Evolutionary conservation across 306 rosid genomes (phyloP), one percentile per base, ranked within the genome.

Genomic region (Inga leiocalycina): DNA sequence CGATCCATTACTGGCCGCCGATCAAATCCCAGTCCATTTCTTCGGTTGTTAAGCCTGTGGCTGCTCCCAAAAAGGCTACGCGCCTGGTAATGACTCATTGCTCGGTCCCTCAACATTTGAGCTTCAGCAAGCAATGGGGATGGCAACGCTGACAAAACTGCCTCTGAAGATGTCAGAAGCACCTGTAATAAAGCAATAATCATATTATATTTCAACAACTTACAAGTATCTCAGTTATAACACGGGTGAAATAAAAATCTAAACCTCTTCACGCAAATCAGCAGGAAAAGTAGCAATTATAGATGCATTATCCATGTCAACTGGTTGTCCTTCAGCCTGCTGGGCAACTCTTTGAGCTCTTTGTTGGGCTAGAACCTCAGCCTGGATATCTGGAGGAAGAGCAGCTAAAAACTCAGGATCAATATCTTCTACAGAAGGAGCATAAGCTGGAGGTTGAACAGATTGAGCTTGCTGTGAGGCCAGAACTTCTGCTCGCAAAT

Each of bases 351-450:
- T 91, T 82, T 97, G 99, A 70, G 97, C 97, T 83, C 97, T 91
- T 85, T 97, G 99, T 84, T 97, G 99, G 81, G 94, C 97, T 92
- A 97, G 89, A 81, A 97, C 98, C 88, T 97, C 99, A 74, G 94
- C 97, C 84, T 94, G 99, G 77, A 97, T 94, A 82, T 92, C 98
- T 54, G 93, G 99, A 79, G 99, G 99, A 91, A 97, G 99, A 79
- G 99, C 99, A 67, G 99, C 99, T 88, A 97, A 88, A 78, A 97
- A 97, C 83, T 97, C 99, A 0, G 99, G 99, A 83, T 97, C 99
- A 89, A 97, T 97, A 87, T 97, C 98, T 17, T 94, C 97, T 0
- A 87, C 98, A 68, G 95, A 97, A 54, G 98, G 93, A 7, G 95
- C 97, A 90, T 88, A 88, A 27, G 91, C 80, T 78, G 99, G 94